Percentiles rank a stretch among this genome's conserved stretches.
These are phyloP conservation scores for Nemania serpens DNA, from an alignment of 2,329 filamentous ascomycete species.

Conservation along the genomic window DNA sequence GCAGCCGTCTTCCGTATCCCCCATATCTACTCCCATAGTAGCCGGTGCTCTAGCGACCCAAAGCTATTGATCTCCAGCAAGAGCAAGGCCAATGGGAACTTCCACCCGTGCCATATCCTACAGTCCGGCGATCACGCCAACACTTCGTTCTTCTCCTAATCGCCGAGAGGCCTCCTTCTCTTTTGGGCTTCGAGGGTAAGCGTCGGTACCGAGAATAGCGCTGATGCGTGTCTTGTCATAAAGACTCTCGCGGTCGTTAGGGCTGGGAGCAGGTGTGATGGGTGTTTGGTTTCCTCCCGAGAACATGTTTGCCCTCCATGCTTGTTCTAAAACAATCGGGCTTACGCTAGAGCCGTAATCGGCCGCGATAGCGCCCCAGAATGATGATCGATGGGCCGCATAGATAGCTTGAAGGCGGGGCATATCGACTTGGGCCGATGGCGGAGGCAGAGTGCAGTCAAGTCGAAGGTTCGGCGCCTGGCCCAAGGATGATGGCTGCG, in stretches of 20 bases:
- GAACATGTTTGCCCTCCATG: slow-evolving; percentile 62
- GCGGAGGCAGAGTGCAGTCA: slow-evolving; percentile 58
- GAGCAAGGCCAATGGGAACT: not conserved
- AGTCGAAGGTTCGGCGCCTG: slow-evolving; percentile 58
- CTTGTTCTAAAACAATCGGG: slow-evolving; percentile 68
- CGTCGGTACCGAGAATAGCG: slow-evolving; percentile 64
- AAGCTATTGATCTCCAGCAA: not conserved
- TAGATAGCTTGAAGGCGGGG: slow-evolving; percentile 72
- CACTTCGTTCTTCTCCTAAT: slow-evolving; percentile 56
- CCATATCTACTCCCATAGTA: too few species aligned
- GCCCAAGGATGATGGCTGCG: slow-evolving; percentile 46
- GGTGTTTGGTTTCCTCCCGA: slow-evolving; percentile 49
- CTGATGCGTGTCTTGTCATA: slow-evolving; percentile 65
- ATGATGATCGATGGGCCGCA: slow-evolving; percentile 68
- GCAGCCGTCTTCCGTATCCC: not conserved
- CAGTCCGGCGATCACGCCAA: slow-evolving; percentile 40
- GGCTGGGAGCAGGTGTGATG: slow-evolving; percentile 58
- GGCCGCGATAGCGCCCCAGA: slow-evolving; percentile 73
- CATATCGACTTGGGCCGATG: slow-evolving; percentile 60
- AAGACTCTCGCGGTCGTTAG: slow-evolving; percentile 53
- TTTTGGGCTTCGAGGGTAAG: slow-evolving; percentile 60
- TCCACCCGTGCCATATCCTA: slow-evolving; percentile 28
- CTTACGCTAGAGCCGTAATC: slow-evolving; percentile 71
- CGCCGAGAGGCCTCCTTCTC: slow-evolving; percentile 62
- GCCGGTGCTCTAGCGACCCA: too few species aligned